Percentiles rank a stretch among this genome's conserved stretches.
phyloP scores from a whole-genome alignment of 169 alveolate species.

The Eimeria praecox region DNA sequence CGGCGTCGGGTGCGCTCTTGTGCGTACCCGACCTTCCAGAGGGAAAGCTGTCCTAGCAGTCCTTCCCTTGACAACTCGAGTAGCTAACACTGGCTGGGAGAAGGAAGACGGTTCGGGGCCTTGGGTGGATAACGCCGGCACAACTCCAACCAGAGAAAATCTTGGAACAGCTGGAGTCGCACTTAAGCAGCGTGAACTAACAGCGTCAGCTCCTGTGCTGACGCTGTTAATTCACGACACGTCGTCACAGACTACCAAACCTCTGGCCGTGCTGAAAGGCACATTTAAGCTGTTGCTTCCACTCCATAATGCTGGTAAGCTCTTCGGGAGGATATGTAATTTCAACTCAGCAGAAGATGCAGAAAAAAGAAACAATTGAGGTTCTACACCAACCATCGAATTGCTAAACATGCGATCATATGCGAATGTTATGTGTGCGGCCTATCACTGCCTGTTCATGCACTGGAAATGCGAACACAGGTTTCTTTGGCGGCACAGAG shows the following conservation, averaged over 20 bases:
- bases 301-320: slow-evolving; percentile 15
- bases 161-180: neutral
- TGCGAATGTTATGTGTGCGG: too few species aligned
- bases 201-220: neutral
- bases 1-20: slow-evolving; percentile 54
- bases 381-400: too few species aligned
- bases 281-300: slow-evolving; percentile 25
- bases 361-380: too few species aligned
- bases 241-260: neutral
- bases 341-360: too few species aligned
- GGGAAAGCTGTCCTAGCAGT: slow-evolving; percentile 3
- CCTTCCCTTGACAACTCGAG: neutral
- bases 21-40: slow-evolving; percentile 10
- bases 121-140: neutral
- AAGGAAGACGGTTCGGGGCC: neutral
- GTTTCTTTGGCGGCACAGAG: slow-evolving; percentile 60
- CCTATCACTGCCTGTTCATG: neutral
- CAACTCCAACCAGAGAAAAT: neutral
- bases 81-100: neutral
- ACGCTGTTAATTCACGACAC: neutral
- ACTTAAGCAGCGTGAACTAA: neutral
- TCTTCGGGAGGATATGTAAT: neutral
- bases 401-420: too few species aligned
- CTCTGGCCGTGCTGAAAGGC: slow-evolving; percentile 39
- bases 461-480: slow-evolving; percentile 5